Evolutionary conservation across 495 filamentous ascomycete species (phyloP).

Genomic region (Aspergillus indologenus): DNA sequence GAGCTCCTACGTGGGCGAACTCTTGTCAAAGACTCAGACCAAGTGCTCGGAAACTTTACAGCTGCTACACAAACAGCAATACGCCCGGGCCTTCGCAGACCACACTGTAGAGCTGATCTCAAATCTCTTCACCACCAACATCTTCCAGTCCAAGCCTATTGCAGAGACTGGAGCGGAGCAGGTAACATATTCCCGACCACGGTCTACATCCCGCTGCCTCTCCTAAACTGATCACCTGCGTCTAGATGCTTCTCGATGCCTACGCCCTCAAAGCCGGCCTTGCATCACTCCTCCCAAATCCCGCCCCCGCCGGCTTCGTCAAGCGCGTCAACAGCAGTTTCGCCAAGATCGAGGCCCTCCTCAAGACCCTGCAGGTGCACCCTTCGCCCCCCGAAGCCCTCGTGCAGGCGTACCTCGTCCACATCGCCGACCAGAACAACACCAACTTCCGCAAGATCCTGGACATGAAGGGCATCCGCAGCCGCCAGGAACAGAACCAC

Average conservation of each 20-base stretch:
- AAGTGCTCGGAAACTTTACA: slow-evolving; percentile 69
- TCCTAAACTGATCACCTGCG: neutral
- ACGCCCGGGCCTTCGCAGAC: slow-evolving; percentile 91
- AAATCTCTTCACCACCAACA: slow-evolving; percentile 72
- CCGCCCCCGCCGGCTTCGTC: slow-evolving; percentile 62
- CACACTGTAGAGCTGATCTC: slow-evolving; percentile 84
- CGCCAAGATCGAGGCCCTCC: slow-evolving; percentile 82
- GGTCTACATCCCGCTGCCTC: neutral
- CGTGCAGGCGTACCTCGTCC: slow-evolving; percentile 93
- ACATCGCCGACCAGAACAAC: slow-evolving; percentile 86
- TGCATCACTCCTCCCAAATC: slow-evolving; percentile 39
- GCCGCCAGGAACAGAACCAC: slow-evolving; percentile 72
- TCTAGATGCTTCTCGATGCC: slow-evolving; percentile 85
- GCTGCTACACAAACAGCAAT: slow-evolving; percentile 86
- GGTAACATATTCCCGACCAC: slow-evolving; percentile 35
- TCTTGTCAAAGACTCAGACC: slow-evolving; percentile 67
- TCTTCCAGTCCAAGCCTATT: slow-evolving; percentile 85
- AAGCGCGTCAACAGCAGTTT: slow-evolving; percentile 87
- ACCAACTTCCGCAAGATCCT: slow-evolving; percentile 96
- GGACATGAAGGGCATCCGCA: slow-evolving; percentile 82
- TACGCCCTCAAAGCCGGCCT: slow-evolving; percentile 88
- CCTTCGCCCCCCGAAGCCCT: slow-evolving; percentile 88
- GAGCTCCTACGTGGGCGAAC: slow-evolving; percentile 82
- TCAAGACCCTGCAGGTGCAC: slow-evolving; percentile 95
- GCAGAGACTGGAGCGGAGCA: slow-evolving; percentile 96